Evolutionary conservation across 2,329 filamentous ascomycete species (phyloP).

Genomic region (Penicillium sp.): DNA sequence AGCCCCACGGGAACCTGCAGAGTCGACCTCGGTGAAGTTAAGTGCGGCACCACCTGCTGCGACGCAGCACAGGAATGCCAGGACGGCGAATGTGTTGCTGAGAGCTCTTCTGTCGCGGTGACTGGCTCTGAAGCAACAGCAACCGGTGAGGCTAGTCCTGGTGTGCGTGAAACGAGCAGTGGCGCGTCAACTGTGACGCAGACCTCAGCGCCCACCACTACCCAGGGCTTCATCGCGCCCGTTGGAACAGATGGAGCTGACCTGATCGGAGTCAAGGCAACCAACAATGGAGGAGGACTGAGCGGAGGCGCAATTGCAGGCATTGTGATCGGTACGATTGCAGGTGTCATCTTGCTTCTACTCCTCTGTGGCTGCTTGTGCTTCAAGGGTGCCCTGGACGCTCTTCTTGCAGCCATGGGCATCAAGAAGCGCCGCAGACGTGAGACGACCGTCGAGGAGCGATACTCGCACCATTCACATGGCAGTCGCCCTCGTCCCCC

Average conservation of each 20-base stretch:
- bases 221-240: constrained; percentile 46
- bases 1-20: constrained; percentile 44
- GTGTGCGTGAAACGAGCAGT: constrained; percentile 46
- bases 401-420: constrained; percentile 44
- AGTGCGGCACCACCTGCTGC: constrained; percentile 48
- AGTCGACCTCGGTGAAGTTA: constrained; percentile 43
- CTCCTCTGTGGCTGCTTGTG: constrained; percentile 47
- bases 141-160: constrained; percentile 30
- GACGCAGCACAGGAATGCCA: constrained; percentile 44
- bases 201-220: constrained; percentile 42
- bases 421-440: constrained; percentile 36
- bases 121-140: constrained; percentile 30
- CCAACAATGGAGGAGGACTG: constrained; percentile 36
- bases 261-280: constrained; percentile 33
- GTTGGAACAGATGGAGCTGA: constrained; percentile 43
- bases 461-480: constrained; percentile 35
- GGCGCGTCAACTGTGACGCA: constrained; percentile 44
- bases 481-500: constrained; percentile 29
- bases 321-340: constrained; percentile 51
- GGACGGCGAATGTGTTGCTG: constrained; percentile 41
- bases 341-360: constrained; percentile 45
- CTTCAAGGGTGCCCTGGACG: constrained; percentile 41
- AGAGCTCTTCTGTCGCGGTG: constrained; percentile 40
- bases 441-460: constrained; percentile 43
- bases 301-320: constrained; percentile 53